phyloP scores from a whole-genome alignment of 495 filamentous ascomycete species.

The Xylaria flabelliformis region DNA sequence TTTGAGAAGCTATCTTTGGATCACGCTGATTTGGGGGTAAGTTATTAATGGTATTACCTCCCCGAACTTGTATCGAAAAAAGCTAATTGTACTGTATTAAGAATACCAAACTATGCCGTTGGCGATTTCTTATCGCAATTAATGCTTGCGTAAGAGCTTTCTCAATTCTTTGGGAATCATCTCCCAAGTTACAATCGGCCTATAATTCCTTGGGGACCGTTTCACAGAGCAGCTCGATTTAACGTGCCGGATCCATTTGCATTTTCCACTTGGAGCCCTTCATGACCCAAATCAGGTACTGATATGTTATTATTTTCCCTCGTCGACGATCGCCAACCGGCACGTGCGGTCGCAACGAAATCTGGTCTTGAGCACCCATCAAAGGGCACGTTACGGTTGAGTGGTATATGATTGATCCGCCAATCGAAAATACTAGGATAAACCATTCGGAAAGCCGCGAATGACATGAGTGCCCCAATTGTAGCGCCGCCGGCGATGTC shows the following conservation, averaged over 20 bases:
- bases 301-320: constrained; percentile 1
- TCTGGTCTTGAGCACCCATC: constrained; percentile 25
- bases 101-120: neutral
- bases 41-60: neutral
- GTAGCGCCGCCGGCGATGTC: constrained; percentile 53
- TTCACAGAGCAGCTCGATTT: neutral
- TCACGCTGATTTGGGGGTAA: neutral
- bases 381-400: constrained; percentile 38
- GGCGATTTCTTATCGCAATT: neutral
- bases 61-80: neutral
- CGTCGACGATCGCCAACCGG: constrained; percentile 29
- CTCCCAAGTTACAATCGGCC: neutral
- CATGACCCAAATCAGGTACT: neutral
- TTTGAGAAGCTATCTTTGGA: neutral
- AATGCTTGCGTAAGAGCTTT: neutral
- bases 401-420: constrained; percentile 51
- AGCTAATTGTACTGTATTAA: constrained; percentile 20
- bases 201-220: neutral
- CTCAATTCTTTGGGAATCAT: neutral
- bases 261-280: constrained; percentile 1
- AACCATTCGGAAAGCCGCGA: constrained; percentile 44
- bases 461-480: constrained; percentile 51
- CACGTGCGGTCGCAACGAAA: constrained; percentile 33
- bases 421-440: constrained; percentile 53
- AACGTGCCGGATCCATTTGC: neutral